Evolutionary conservation across 2,329 filamentous ascomycete genomes (phyloP), one percentile per base, ranked within the genome.

Genomic region (Fusarium proliferatum): DNA sequence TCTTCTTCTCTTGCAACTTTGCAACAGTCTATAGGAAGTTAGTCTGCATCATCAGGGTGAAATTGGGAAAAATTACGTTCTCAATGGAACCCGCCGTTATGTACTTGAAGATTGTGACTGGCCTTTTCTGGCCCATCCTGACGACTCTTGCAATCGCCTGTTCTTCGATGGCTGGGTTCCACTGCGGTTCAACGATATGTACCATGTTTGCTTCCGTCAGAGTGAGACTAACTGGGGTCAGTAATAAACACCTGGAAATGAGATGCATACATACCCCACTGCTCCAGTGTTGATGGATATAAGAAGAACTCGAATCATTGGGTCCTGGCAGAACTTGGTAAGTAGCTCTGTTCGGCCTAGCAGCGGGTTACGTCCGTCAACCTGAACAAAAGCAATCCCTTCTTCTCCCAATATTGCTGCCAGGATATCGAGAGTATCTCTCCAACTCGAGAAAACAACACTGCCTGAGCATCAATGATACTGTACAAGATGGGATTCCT

Each of bases 201-300:
- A 61, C 61, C 17, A 39, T 52, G 1, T 64, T 64, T 33, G 61
- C 45, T 38, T 61, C 4, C 3, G 61, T 64, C 0, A 61, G 45
- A 21, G 64, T 67, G 0, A 67, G 46, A 4, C 64, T 66, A 6
- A 4, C 19, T 7, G 6, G 2, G 38, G 2, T 39, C 5, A 39
- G 38, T 2, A 7, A 11, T 2, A 3, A 23, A 1, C 2, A 1
- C 6, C 5, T n/a, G 1, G 3, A 19, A 6, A 0, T 4, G 13
- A 3, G 11, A 5, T 1, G 2, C 1, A 36, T 3, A 7, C 26
- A 7, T 51, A 34, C 64, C 64, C 64, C 0, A 67, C 53, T 6
- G 64, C 64, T 2, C 64, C 64, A 6, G 64, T 67, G 17, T 60
- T 66, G 3, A 70, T 70, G 3, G 66, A 70, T 46, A 69, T 69